Evolutionary conservation across 257 asterid species (phyloP).

Genomic region (Handroanthus guayacan): DNA sequence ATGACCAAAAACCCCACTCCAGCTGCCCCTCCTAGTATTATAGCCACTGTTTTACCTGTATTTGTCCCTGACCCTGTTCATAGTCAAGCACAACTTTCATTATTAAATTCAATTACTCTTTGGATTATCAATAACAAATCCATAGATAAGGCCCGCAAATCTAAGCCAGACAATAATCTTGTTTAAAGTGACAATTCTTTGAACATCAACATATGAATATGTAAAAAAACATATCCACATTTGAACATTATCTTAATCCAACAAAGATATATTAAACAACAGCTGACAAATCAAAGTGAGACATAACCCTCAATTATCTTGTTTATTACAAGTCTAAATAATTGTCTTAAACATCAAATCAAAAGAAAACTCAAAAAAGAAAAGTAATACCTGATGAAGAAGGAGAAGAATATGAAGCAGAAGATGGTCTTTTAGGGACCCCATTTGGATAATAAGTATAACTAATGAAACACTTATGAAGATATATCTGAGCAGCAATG

Average conservation of each 20-base stretch:
- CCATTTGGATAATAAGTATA: slow-evolving; percentile 66
- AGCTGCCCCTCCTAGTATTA: slow-evolving; percentile 90
- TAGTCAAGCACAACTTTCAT: slow-evolving; percentile 39
- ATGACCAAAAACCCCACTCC: slow-evolving; percentile 79
- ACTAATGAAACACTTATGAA: slow-evolving; percentile 71
- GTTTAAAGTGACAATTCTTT: slow-evolving; percentile 36
- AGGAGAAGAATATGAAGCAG: slow-evolving; percentile 57
- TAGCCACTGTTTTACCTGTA: slow-evolving; percentile 87
- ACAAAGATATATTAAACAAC: slow-evolving; percentile 26
- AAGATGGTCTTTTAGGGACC: slow-evolving; percentile 61
- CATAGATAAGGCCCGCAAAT: slow-evolving; percentile 48
- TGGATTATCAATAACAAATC: slow-evolving; percentile 36
- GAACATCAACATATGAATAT: slow-evolving; percentile 20
- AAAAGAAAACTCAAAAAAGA: background rate
- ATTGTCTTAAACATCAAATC: background rate
- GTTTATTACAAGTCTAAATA: slow-evolving; percentile 12
- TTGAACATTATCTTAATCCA: background rate
- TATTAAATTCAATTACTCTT: slow-evolving; percentile 24
- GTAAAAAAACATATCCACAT: slow-evolving; percentile 5
- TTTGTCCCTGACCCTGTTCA: slow-evolving; percentile 63
- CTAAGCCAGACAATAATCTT: slow-evolving; percentile 57
- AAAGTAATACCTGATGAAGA: slow-evolving; percentile 62
- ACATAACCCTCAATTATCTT: slow-evolving; percentile 21
- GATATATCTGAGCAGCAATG: slow-evolving; percentile 68
- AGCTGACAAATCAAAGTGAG: slow-evolving; percentile 38